These are phyloP conservation scores for Musa itinerans DNA, from an alignment of 176 grass and related monocot species.

Conservation along the genomic window DNA sequence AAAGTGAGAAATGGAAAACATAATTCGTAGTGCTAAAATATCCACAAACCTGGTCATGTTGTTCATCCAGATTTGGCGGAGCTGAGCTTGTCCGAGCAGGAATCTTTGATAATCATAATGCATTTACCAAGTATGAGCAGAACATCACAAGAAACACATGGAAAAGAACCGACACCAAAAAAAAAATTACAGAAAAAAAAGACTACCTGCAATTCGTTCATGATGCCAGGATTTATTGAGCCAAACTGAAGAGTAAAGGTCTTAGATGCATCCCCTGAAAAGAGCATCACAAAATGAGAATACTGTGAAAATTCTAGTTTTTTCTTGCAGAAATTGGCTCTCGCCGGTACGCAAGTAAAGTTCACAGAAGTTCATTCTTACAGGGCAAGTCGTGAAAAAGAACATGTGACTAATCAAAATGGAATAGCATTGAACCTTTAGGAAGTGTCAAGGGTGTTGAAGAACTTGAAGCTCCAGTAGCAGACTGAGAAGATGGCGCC, in stretches of 20 bases:
- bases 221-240: conserved; percentile 53
- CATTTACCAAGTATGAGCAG: background rate
- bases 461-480: conserved; percentile 26
- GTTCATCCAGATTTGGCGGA: conserved; percentile 92
- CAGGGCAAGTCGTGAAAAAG: too few species aligned
- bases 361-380: too few species aligned
- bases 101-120: conserved; percentile 39
- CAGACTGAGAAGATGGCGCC: conserved; percentile 25
- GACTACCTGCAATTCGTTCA: conserved; percentile 67
- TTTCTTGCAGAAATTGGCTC: background rate
- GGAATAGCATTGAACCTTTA: conserved; percentile 23
- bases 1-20: background rate
- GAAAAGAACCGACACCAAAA: conserved; percentile 1
- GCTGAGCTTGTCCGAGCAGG: conserved; percentile 94
- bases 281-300: background rate
- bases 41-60: conserved; percentile 62
- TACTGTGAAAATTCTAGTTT: background rate
- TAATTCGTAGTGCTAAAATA: background rate
- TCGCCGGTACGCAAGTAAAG: too few species aligned
- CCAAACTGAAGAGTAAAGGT: conserved; percentile 77
- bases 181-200: conserved; percentile 4
- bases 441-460: conserved; percentile 26
- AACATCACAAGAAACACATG: conserved; percentile 12
- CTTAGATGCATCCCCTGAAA: conserved; percentile 48
- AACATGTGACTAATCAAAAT: background rate